Evolutionary conservation across 2,329 filamentous ascomycete genomes (phyloP), one percentile per base, ranked within the genome.

Genomic region (Rhytidhysteron rufulum): DNA sequence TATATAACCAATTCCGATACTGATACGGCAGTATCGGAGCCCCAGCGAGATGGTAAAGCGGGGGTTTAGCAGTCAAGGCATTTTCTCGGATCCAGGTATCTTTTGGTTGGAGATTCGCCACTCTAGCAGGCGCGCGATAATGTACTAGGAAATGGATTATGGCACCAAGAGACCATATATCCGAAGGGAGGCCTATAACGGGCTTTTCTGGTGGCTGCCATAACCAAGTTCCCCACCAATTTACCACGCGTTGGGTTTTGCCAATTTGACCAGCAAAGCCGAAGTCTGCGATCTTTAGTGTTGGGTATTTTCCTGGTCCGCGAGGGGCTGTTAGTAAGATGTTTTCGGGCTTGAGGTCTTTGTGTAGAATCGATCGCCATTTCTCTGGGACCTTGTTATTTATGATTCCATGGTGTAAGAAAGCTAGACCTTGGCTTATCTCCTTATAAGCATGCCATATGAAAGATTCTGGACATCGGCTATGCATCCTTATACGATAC

Each of bases 81-180:
- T 27, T 27, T 13, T 27, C 13, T 7, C 24, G 24, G 24, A 27
- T 13, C 24, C 24, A 27, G 13, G 24, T 13, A 27, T 27, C 24
- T 13, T 27, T 27, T 27, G 24, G 24, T 8, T 13, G 8, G 13
- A 27, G 24, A 13, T 27, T 13, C 7, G 7, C 7, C 7, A 27
- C 7, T 8, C 24, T 34, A 20, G 32, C 27, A 10, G 40, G 40
- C 33, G 40, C 16, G 8, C 17, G 9, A 5, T 25, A 33, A 6
- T 31, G 25, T 4, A 34, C 40, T 16, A 42, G 40, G 17, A 32
- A 42, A 30, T 42, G 40, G 13, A 50, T 42, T 16, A 46, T 39
- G 15, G 45, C 35, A 21, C 48, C 48, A 3, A 44, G 18, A 10
- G 33, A 30, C 48, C 48, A 50, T 4, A 47, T 37, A 30, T 50